Evolutionary conservation across 1,284 basidiomycete genomes (phyloP).

Genomic region (Cutaneotrichosporon cutaneum): DNA sequence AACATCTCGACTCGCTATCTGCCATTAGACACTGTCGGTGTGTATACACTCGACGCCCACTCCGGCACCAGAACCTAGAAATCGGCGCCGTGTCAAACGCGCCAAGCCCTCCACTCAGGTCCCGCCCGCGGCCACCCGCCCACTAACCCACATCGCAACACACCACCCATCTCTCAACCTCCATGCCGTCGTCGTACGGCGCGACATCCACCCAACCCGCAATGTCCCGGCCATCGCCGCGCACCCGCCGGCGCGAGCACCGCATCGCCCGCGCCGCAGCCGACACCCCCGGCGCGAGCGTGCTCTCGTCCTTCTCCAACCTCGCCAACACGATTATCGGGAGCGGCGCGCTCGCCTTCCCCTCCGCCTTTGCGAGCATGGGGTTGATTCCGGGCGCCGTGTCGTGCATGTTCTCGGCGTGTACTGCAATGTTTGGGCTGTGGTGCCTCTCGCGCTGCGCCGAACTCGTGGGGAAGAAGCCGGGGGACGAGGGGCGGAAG

Average conservation of each 20-base stretch:
- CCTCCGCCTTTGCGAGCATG: slow-evolving; percentile 76
- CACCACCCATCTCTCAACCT: slow-evolving; percentile 2
- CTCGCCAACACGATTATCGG: slow-evolving; percentile 84
- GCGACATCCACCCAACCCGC: neutral
- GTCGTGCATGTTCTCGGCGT: slow-evolving; percentile 83
- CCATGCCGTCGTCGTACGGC: slow-evolving; percentile 4
- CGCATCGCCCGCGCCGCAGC: slow-evolving; percentile 15
- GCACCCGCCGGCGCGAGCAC: slow-evolving; percentile 12
- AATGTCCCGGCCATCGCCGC: slow-evolving; percentile 8
- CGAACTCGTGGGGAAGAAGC: slow-evolving; percentile 59
- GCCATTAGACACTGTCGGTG: neutral
- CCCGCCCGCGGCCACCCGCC: neutral
- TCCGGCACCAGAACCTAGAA: neutral
- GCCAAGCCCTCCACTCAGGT: slow-evolving; percentile 8
- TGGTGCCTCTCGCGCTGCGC: slow-evolving; percentile 88
- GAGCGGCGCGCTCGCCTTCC: slow-evolving; percentile 63
- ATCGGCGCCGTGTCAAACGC: neutral
- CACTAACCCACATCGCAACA: neutral
- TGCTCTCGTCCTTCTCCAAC: slow-evolving; percentile 56
- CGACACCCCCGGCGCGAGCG: slow-evolving; percentile 20
- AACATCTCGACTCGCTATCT: too few relatives aligned
- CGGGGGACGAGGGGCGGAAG: slow-evolving; percentile 56
- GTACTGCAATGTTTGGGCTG: slow-evolving; percentile 77
- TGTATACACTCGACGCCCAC: neutral
- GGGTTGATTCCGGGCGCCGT: slow-evolving; percentile 82